A percentile compares a stretch with the other conserved stretches of the same genome.
phyloP scores from a whole-genome alignment of 768 basidiomycete species.

The Boletus subparvulus region DNA sequence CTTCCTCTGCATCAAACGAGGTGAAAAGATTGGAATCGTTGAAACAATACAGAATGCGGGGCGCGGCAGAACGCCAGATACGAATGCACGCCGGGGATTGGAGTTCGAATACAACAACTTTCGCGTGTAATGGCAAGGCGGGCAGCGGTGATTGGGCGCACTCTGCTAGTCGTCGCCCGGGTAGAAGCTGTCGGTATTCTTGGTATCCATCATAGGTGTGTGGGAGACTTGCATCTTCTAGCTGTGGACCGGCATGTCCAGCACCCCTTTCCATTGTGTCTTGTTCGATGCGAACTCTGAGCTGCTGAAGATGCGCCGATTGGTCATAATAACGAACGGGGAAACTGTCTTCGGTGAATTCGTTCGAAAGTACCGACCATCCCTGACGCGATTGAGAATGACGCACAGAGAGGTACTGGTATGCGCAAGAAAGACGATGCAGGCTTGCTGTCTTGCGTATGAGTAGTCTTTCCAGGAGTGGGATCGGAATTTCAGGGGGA shows the following conservation, averaged over 20 bases:
- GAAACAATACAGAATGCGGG: slow-evolving; percentile 23
- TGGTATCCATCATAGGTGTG: not conserved
- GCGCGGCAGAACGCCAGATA: slow-evolving; percentile 40
- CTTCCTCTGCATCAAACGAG: too few species aligned
- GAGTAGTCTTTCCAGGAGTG: slow-evolving; percentile 22
- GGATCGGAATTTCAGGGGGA: slow-evolving; percentile 28
- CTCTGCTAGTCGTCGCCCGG: not conserved
- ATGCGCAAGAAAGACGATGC: slow-evolving; percentile 24
- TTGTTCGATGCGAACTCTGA: slow-evolving; percentile 30
- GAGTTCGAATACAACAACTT: slow-evolving; percentile 41
- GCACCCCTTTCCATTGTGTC: slow-evolving; percentile 13
- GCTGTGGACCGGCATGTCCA: slow-evolving; percentile 11
- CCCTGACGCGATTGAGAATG: slow-evolving; percentile 11
- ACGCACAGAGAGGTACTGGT: slow-evolving; percentile 34
- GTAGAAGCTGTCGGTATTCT: not conserved
- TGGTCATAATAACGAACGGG: slow-evolving; percentile 34
- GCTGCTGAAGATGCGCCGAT: slow-evolving; percentile 21
- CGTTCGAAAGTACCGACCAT: slow-evolving; percentile 35
- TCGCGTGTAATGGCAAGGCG: slow-evolving; percentile 25
- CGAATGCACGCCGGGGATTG: slow-evolving; percentile 33
- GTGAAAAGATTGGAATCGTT: too few species aligned
- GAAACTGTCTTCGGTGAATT: slow-evolving; percentile 25
- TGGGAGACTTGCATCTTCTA: not conserved
- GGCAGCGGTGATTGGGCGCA: slow-evolving; percentile 39
- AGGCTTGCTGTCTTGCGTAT: slow-evolving; percentile 30